Evolutionary conservation across 331 rosid genomes (phyloP).

Genomic region (Prunus yedoensis): DNA sequence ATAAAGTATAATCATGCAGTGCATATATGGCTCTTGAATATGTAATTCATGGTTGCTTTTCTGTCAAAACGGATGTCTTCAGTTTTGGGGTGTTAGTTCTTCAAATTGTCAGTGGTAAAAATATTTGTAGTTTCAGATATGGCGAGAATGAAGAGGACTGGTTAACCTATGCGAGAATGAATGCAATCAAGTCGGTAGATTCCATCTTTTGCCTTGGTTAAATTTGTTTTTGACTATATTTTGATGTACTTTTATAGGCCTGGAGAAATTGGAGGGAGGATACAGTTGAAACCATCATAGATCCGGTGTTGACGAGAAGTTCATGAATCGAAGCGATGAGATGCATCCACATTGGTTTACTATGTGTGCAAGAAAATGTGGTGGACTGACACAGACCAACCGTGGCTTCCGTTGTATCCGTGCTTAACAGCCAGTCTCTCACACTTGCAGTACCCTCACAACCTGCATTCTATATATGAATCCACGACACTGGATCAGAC

Average conservation of each 20-base stretch:
- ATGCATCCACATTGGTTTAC: conserved; percentile 46
- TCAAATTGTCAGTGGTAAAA: neutral
- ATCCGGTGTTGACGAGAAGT: conserved; percentile 17
- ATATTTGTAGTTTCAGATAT: neutral
- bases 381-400: conserved; percentile 34
- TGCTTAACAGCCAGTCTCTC: conserved; percentile 37
- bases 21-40: neutral
- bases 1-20: neutral
- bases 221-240: neutral
- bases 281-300: conserved; percentile 22
- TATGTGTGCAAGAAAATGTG: conserved; percentile 47
- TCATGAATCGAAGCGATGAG: conserved; percentile 35
- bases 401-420: conserved; percentile 28
- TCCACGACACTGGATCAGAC: neutral
- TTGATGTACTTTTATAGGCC: neutral
- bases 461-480: conserved; percentile 27
- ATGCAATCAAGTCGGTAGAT: neutral
- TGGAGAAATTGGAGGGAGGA: conserved; percentile 41
- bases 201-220: neutral
- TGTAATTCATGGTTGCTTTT: neutral
- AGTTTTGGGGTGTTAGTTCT: conserved; percentile 10
- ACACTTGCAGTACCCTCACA: conserved; percentile 35
- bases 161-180: neutral
- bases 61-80: conserved; percentile 2
- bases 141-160: neutral